Conservation (phyloP, 2,329 filamentous ascomycete species). For the Penicillium sp. region DNA sequence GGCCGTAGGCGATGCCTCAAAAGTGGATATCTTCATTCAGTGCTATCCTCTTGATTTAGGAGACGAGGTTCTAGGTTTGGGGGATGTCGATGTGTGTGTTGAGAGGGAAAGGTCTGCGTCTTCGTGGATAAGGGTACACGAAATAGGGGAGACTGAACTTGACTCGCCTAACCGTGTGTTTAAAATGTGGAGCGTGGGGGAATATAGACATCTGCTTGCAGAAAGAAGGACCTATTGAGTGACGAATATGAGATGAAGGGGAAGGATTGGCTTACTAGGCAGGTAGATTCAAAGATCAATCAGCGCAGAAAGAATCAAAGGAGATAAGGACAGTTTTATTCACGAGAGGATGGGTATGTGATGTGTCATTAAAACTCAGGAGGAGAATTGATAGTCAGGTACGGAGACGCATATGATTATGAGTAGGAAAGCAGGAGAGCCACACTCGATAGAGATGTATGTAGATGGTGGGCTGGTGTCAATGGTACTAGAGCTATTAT, state of each 20-base stretch:
- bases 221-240: not conserved
- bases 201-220: not conserved
- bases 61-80: conserved; percentile 37
- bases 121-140: not conserved
- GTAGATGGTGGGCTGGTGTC: too few relatives aligned
- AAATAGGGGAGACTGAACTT: not conserved
- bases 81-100: conserved; percentile 39
- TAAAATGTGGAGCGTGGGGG: not conserved
- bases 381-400: too few relatives aligned
- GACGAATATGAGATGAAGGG: not conserved
- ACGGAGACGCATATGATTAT: too few relatives aligned
- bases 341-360: too few relatives aligned
- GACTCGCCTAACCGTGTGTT: not conserved
- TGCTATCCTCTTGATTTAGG: conserved; percentile 43
- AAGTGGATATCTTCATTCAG: conserved; percentile 34
- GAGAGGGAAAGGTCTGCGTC: conserved; percentile 40
- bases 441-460: too few relatives aligned
- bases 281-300: not conserved
- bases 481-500: too few relatives aligned
- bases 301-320: too few relatives aligned
- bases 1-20: conserved; percentile 50
- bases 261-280: not conserved
- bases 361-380: too few relatives aligned
- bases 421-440: too few relatives aligned
- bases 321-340: too few relatives aligned